Evolutionary conservation across 1,284 basidiomycete genomes (phyloP).

Genomic region (Polyporus tsugae): DNA sequence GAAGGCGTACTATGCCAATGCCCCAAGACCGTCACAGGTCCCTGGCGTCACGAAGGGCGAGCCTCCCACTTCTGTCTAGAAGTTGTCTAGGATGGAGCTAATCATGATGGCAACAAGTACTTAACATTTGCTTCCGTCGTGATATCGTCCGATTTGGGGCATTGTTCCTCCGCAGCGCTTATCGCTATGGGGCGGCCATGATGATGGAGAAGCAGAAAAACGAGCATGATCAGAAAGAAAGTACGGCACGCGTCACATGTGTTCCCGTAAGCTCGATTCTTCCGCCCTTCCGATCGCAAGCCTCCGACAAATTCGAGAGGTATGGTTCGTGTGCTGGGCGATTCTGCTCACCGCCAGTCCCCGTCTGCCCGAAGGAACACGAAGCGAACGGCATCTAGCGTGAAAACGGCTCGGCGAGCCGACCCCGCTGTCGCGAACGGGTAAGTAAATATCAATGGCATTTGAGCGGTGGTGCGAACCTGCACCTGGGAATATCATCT

Average conservation of each 20-base stretch:
- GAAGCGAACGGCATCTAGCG: not conserved
- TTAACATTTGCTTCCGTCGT: not conserved
- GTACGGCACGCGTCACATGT: not conserved
- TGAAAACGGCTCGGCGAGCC: not conserved
- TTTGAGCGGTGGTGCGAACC: not conserved
- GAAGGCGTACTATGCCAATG: not conserved
- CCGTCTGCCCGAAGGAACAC: not conserved
- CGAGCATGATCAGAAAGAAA: not conserved
- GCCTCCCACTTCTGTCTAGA: no score
- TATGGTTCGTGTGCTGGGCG: not conserved
- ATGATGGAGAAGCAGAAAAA: not conserved
- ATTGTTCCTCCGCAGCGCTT: not conserved
- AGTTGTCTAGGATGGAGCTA: not conserved
- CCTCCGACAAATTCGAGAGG: not conserved
- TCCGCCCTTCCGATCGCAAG: not conserved
- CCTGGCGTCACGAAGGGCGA: not conserved
- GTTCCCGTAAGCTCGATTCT: not conserved
- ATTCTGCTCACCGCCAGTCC: not conserved
- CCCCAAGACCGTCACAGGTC: no score
- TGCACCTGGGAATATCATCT: not conserved
- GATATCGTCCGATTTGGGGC: not conserved
- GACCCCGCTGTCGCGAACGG: not conserved
- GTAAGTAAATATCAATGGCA: not conserved
- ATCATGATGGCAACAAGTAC: slow-evolving; percentile 1
- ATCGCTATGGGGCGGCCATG: not conserved